Evolutionary conservation across 345 rosid genomes (phyloP).

Genomic region (Sapria himalayana): DNA sequence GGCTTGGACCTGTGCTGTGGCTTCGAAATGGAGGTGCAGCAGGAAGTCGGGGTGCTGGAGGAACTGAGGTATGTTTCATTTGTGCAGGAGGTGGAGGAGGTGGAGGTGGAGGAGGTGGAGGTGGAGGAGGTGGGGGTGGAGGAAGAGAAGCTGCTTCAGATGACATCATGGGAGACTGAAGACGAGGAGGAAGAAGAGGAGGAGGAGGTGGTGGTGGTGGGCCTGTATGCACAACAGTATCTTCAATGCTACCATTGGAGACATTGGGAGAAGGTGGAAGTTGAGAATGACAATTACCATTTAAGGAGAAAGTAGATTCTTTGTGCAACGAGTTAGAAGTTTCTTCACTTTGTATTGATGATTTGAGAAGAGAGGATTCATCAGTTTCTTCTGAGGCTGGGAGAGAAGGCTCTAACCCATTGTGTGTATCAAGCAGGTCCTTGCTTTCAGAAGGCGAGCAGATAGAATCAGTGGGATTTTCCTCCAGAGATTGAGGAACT

Average conservation of each 20-base stretch:
- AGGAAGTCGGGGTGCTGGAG: slow-evolving; percentile 35
- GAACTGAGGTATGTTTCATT: slow-evolving; percentile 21
- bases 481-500: slow-evolving; percentile 4
- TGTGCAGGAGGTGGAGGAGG: slow-evolving; percentile 9
- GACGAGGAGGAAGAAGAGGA: slow-evolving; percentile 11
- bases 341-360: slow-evolving; percentile 12
- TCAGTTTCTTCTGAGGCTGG: slow-evolving; percentile 14
- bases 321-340: slow-evolving; percentile 11
- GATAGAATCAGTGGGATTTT: slow-evolving; percentile 10
- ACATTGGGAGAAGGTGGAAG: slow-evolving; percentile 4
- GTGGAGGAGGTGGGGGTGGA: slow-evolving; percentile 12
- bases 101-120: slow-evolving; percentile 23
- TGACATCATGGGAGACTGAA: slow-evolving; percentile 3
- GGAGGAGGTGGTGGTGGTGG: slow-evolving; percentile 11
- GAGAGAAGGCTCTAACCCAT: slow-evolving; percentile 16
- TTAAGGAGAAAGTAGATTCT: slow-evolving; percentile 13
- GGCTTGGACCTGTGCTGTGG: slow-evolving; percentile 15
- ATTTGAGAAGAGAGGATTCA: slow-evolving; percentile 15
- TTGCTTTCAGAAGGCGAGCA: slow-evolving; percentile 21
- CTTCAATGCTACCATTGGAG: too few relatives aligned
- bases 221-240: background rate
- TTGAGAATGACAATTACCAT: slow-evolving; percentile 9
- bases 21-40: slow-evolving; percentile 26
- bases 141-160: slow-evolving; percentile 11
- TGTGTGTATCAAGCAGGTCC: slow-evolving; percentile 17